Evolutionary conservation across 495 filamentous ascomycete species (phyloP).

Genomic region (Paragyromitra xinjiangensis): DNA sequence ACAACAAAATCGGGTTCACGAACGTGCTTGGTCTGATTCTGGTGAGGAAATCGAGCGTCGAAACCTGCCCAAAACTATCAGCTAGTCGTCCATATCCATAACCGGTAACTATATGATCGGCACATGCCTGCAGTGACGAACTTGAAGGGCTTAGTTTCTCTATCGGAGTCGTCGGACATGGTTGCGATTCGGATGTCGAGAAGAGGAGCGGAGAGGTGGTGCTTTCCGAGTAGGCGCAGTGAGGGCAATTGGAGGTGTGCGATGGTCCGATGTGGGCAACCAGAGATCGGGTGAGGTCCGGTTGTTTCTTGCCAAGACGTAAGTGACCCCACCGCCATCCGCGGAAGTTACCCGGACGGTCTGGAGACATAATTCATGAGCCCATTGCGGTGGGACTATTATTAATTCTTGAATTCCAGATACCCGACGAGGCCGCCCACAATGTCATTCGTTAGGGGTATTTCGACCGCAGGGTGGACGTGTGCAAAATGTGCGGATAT

Average conservation of each 20-base stretch:
- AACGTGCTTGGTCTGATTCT: constrained; percentile 84
- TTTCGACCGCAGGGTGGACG: constrained; percentile 26
- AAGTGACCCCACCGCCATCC: constrained; percentile 30
- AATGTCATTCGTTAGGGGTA: constrained; percentile 28
- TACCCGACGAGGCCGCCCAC: neutral
- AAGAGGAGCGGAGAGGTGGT: constrained; percentile 42
- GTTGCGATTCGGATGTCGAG: constrained; percentile 55
- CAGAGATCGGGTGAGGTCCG: constrained; percentile 52
- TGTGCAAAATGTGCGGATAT: constrained; percentile 31
- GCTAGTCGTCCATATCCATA: constrained; percentile 11
- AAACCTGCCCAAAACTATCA: constrained; percentile 70
- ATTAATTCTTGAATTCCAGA: neutral
- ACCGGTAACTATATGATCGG: constrained; percentile 48
- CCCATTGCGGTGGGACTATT: neutral
- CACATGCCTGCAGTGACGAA: constrained; percentile 92
- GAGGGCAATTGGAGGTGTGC: constrained; percentile 44
- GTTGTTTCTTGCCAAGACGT: constrained; percentile 39
- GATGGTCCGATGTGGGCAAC: constrained; percentile 44
- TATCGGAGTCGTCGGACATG: constrained; percentile 88
- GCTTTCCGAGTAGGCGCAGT: constrained; percentile 33
- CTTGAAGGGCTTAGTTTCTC: constrained; percentile 99
- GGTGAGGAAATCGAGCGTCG: constrained; percentile 98
- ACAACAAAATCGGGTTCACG: constrained; percentile 22
- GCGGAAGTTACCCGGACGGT: constrained; percentile 41
- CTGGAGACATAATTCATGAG: neutral